Conservation (phyloP, 441 rosid species). For the Gossypium aridum region DNA sequence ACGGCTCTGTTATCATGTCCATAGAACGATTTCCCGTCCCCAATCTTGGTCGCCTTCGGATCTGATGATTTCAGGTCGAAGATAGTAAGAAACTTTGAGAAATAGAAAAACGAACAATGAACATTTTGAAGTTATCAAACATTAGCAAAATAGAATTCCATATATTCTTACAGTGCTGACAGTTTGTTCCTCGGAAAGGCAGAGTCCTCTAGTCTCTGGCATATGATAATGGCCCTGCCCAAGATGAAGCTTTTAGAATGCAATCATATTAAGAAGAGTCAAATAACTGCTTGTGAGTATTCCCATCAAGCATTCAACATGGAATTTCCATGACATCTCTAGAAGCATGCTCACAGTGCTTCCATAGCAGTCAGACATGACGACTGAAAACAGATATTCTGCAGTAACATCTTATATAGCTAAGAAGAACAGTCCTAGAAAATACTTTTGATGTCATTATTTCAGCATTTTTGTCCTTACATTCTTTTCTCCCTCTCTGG, state of each 20-base stretch:
- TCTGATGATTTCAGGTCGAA: constrained; percentile 24
- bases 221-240: constrained; percentile 74
- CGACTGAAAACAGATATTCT: background rate
- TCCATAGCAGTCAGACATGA: background rate
- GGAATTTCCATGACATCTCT: background rate
- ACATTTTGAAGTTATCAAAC: background rate
- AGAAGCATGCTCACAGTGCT: background rate
- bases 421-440: background rate
- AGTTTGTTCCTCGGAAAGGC: constrained; percentile 80
- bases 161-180: constrained; percentile 45
- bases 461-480: constrained; percentile 29
- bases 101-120: background rate
- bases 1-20: constrained; percentile 53
- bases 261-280: constrained; percentile 6
- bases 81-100: constrained; percentile 11
- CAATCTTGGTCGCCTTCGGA: constrained; percentile 38
- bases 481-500: constrained; percentile 73
- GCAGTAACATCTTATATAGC: background rate
- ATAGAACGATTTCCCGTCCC: constrained; percentile 40
- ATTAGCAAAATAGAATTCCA: background rate
- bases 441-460: background rate
- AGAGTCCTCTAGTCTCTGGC: constrained; percentile 86
- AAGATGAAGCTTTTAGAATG: constrained; percentile 7
- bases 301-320: background rate
- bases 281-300: constrained; percentile 1